Percentiles rank a stretch among this genome's conserved stretches.
Conservation (phyloP, 2,329 filamentous ascomycete species). For the Claviceps sp. region DNA sequence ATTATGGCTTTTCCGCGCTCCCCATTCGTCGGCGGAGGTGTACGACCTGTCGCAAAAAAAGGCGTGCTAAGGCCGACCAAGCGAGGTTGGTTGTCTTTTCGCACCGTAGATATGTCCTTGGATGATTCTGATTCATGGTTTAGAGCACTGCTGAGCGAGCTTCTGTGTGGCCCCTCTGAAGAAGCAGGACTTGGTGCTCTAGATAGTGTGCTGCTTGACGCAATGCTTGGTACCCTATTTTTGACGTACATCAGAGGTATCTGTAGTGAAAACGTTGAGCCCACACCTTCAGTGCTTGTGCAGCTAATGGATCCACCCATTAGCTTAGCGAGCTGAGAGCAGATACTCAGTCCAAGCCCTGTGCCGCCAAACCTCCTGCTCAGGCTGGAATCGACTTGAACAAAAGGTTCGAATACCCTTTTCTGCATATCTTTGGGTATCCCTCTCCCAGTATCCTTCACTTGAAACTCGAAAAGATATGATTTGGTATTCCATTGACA, state of each 20-base stretch:
- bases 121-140: conserved; percentile 7
- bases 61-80: conserved; percentile 72
- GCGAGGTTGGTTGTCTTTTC: conserved; percentile 45
- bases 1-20: conserved; percentile 53
- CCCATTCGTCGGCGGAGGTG: conserved; percentile 21
- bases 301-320: conserved; percentile 71
- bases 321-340: conserved; percentile 67
- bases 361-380: conserved; percentile 87
- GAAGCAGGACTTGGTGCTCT: conserved; percentile 33
- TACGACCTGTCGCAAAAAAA: conserved; percentile 49
- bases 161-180: conserved; percentile 20
- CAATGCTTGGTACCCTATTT: conserved; percentile 40
- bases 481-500: conserved; percentile 49
- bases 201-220: conserved; percentile 39
- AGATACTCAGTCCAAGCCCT: conserved; percentile 78
- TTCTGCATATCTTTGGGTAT: conserved; percentile 67
- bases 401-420: conserved; percentile 85
- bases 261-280: conserved; percentile 69
- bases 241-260: conserved; percentile 69
- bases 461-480: conserved; percentile 76
- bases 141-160: conserved; percentile 13
- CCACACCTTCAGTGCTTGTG: conserved; percentile 56
- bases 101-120: conserved; percentile 6
- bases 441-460: conserved; percentile 77
- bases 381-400: conserved; percentile 79